Base-by-base conservation (phyloP, 805 yeast genomes). In the Starmerella powellii region DNA sequence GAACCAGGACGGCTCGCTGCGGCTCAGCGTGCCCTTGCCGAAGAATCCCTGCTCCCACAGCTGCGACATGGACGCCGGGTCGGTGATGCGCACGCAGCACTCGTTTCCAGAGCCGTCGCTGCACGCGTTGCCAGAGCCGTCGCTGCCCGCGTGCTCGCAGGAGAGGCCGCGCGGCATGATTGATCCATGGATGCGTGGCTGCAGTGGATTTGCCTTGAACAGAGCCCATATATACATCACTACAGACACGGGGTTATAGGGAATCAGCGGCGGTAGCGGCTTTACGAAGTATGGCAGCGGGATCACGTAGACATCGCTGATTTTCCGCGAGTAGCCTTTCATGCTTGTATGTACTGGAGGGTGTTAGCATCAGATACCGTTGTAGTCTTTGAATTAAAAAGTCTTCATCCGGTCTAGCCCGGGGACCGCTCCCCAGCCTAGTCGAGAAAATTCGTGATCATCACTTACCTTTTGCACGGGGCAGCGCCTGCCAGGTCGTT, bases 1-100 rank as follows among this genome's bases (percentile, higher is more conserved):
- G 34, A 57, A 61, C 96, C 97, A 91, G 0, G 95, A 74, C 0
- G 98, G 95, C 56, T 91, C 96, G 44, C 94, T 80, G 49, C 98
- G 67, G 28, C 95, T 82, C 34, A 86, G 63, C 2, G 74, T 72
- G 2, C 97, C 98, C 56, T 88, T 91, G 6, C 98, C 98, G 57
- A 85, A 91, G 56, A 86, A 91, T 1, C 98, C 98, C 51, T 71
- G 71, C 15, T 67, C 61, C 97, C 97, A 91, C 2, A 91, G 62
- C 31, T 61, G 60, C 17, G 54, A 50, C 74, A 79, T 78, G 26
- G 70, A 76, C 0, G 55, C 49, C 1, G 59, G 60, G 34, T 53
- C 54, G 19, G 38, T 38, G 10, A 63, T 59, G 13, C 36, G 42
- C 3, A 80, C 70, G 11, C 57, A 54, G 6, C 6, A 8, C 13